Evolutionary conservation across 2,329 filamentous ascomycete genomes (phyloP), one percentile per base, ranked within the genome.

Genomic region (Herpotrichia juniperi): DNA sequence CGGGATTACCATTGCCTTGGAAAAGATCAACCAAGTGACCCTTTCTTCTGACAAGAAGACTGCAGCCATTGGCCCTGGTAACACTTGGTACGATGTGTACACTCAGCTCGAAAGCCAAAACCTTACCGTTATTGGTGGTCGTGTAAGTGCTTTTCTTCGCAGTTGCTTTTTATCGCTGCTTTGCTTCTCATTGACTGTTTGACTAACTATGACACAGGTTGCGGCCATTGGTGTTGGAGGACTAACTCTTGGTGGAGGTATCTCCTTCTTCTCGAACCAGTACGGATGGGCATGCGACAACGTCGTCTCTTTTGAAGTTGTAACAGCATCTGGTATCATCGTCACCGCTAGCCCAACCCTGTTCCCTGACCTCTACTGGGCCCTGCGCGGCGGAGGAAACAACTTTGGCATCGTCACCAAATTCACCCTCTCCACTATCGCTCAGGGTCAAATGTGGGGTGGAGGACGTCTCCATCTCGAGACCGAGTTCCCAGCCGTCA

Each of bases 1-100:
- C 24, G 78, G 78, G 3, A 74, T 81, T 8, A 78, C 76, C 1
- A 68, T 81, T 43, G 75, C 75, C 48, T 64, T 80, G 25, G 66
- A 67, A 21, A 57, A 58, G 14, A 51, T 77, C 44, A 67, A 66
- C 34, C 44, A 58, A 4, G 62, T 75, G 2, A 42, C 43, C 2
- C 47, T 71, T 9, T 61, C 64, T 1, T 22, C 50, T 10, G 64
- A 74, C 40, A 60, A 61, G 35, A 61, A 56, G 26, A 62, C 56
- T 12, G 71, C 63, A 0, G 54, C 53, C 4, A 59, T 75, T 19
- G 68, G 68, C 4, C 59, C 72, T 6, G 74, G 74, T 0, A 63
- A 68, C 31, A 61, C 54, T n/a, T 76, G 74, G 74, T 48, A 48
- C n/a, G 58, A 72, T 17, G 65, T 76, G 6, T 76, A 74, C 34